Base-by-base conservation (phyloP, 495 filamentous ascomycete genomes). In the Thermochaetoides thermophila region DNA sequence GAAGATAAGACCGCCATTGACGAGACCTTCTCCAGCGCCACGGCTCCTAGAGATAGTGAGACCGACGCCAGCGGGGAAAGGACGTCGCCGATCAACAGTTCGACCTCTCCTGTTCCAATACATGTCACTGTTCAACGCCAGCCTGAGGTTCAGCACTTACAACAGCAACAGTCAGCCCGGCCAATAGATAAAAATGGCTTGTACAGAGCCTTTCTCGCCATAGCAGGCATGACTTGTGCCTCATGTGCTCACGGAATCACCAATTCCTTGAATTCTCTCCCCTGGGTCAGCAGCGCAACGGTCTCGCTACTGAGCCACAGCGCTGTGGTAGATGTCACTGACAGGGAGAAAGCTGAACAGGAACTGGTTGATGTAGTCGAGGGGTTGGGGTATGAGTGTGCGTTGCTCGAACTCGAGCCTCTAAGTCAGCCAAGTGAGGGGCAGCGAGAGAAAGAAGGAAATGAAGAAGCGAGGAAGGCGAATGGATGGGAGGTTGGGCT, bases 211-310 rank as follows among this genome's bases (percentile, higher is more conserved):
- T 72, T 74, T 3, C 61, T 84, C 34, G 71, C 76, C 3, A 75
- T 94, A 35, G 73, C 67, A 20, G 83, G 83, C 19, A 89, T 94
- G 81, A 89, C 79, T 5, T 94, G 85, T 52, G 72, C 72, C 10
- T 64, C 78, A 3, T 94, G 85, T 46, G 68, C 72, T n/a, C 70
- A 69, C 24, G 61, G 59, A 28, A 69, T 92, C 42, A 80, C 69
- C 17, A 56, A 72, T 23, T 73, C 69, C 1, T 47, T 94, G n/a
- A 55, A 74, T 30, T 63, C 71, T 33, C 58, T 71, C 12, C 45
- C 68, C 12, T 87, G 73, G 56, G 58, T 91, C 12, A 61, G 61
- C 20, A 58, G 69, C 16, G 71, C 74, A 11, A 61, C 66, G 5
- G 66, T 93, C 29, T 81, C 79, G 46, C 55, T 86, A 0, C 57